These are phyloP conservation scores for Colletotrichum sp. DNA, from an alignment of 2,329 filamentous ascomycete genomes.

Conservation along the genomic window DNA sequence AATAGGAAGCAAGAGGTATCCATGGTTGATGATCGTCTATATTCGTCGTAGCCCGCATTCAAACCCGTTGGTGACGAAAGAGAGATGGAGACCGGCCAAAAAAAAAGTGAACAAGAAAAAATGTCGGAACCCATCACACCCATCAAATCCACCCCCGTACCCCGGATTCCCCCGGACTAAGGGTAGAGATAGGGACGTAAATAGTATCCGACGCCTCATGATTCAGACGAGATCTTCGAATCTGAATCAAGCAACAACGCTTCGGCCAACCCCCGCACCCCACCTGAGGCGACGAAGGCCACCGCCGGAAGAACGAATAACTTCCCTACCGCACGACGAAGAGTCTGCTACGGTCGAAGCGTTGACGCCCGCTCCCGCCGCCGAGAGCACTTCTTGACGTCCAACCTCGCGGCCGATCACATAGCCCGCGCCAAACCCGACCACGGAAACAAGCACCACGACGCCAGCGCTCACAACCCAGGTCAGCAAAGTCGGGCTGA, in stretches of 20 bases:
- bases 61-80: constrained; percentile 1
- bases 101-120: not conserved
- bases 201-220: constrained; percentile 17
- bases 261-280: constrained; percentile 54
- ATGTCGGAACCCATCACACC: not conserved
- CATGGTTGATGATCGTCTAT: constrained; percentile 12
- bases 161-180: not conserved
- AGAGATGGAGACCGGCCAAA: not conserved
- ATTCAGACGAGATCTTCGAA: constrained; percentile 6
- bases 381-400: constrained; percentile 60
- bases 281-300: constrained; percentile 60
- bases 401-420: constrained; percentile 72
- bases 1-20: constrained; percentile 9
- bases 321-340: constrained; percentile 57
- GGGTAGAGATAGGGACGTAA: not conserved
- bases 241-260: constrained; percentile 48
- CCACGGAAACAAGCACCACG: constrained; percentile 70
- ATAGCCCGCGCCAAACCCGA: constrained; percentile 73
- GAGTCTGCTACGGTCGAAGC: constrained; percentile 45
- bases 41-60: constrained; percentile 3
- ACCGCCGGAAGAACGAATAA: constrained; percentile 55
- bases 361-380: constrained; percentile 47
- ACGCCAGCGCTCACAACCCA: constrained; percentile 73
- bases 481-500: constrained; percentile 66
- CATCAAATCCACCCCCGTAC: not conserved